Evolutionary conservation across 23 red algal species (phyloP).

Genomic region (Gracilariopsis chorda): DNA sequence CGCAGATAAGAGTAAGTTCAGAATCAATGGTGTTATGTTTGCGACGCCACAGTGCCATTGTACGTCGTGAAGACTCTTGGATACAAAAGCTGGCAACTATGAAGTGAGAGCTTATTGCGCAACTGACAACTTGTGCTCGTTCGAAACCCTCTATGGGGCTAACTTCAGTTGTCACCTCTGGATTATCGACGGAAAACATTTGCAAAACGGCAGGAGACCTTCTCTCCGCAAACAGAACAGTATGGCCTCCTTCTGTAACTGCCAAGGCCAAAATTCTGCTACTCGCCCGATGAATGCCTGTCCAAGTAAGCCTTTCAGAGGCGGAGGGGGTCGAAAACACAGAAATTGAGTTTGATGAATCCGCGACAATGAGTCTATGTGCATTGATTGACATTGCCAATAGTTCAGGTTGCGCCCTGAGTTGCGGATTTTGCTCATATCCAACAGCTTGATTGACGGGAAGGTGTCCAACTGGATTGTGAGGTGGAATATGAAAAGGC

Average conservation of each 20-base stretch:
- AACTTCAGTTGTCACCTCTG: neutral
- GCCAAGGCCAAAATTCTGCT: neutral
- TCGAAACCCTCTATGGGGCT: neutral
- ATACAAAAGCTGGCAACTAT: conserved; percentile 5
- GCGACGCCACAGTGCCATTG: conserved; percentile 1
- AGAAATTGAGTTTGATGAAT: neutral
- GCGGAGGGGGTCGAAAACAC: neutral
- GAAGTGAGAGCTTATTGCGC: conserved; percentile 8
- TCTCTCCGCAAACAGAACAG: neutral
- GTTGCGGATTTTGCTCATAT: too few species aligned
- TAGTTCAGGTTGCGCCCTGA: neutral
- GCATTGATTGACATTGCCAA: neutral
- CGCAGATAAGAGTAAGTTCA: neutral
- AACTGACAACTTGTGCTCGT: neutral
- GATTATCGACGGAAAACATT: neutral
- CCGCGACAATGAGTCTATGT: neutral
- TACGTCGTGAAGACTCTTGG: neutral
- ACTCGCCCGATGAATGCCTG: neutral
- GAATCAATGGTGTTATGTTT: neutral
- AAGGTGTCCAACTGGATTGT: too few species aligned
- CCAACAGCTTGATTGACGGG: too few species aligned
- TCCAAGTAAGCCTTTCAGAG: neutral
- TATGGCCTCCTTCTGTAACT: neutral
- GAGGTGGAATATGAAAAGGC: too few species aligned
- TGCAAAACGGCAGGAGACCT: neutral